These are phyloP conservation scores for Pseudonectria foliicola DNA, from an alignment of 2,329 filamentous ascomycete species.

Conservation along the genomic window DNA sequence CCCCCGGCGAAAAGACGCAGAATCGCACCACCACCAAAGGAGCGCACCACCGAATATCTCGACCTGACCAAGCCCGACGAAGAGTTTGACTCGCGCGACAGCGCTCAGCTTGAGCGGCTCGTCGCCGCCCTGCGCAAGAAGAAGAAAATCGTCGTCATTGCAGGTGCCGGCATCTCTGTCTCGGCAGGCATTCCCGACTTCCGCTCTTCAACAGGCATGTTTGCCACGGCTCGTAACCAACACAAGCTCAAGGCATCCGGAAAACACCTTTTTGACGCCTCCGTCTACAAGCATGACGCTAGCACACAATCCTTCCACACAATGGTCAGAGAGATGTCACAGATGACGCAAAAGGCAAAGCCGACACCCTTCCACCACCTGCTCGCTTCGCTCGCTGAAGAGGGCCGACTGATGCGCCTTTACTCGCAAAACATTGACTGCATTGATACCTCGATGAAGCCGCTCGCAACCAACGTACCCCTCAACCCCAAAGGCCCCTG, in stretches of 20 bases:
- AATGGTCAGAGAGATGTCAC: constrained; percentile 87
- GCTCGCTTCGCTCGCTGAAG: constrained; percentile 79
- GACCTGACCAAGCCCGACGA: constrained; percentile 55
- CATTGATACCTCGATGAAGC: constrained; percentile 77
- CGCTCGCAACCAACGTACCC: constrained; percentile 73
- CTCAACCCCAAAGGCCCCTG: constrained; percentile 79
- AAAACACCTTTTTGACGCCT: constrained; percentile 94
- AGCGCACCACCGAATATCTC: constrained; percentile 75
- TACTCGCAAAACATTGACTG: constrained; percentile 98
- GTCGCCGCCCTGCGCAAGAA: constrained; percentile 73
- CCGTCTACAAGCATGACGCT: constrained; percentile 87
- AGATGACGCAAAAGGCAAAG: constrained; percentile 66
- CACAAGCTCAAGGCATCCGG: constrained; percentile 86
- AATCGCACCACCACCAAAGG: constrained; percentile 46
- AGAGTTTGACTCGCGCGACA: constrained; percentile 38
- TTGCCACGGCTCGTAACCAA: constrained; percentile 74
- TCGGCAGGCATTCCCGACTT: constrained; percentile 97
- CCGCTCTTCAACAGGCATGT: constrained; percentile 82
- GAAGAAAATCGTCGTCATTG: constrained; percentile 94
- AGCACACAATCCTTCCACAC: constrained; percentile 89
- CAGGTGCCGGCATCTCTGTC: constrained; percentile 93
- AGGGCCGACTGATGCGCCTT: constrained; percentile 79
- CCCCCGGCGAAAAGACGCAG: constrained; percentile 72
- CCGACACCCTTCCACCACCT: constrained; percentile 92
- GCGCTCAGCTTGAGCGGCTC: constrained; percentile 59